Conservation (phyloP, 1,284 basidiomycete species). For the Phylloboletellus chloephorus region DNA sequence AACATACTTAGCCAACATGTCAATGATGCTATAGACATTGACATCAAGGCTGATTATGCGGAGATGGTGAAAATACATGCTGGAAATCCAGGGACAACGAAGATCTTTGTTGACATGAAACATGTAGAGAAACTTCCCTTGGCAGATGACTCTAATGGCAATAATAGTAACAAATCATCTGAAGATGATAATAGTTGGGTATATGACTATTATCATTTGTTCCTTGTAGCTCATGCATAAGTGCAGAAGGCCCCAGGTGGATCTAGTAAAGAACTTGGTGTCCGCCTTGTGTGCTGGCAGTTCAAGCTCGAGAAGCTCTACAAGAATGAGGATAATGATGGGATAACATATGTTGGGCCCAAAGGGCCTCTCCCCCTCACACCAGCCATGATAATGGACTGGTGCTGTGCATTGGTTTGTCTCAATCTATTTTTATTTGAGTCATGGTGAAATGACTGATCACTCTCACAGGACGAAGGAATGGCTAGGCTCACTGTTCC, state of each 20-base stretch:
- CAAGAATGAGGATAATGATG: constrained; percentile 3
- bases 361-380: neutral
- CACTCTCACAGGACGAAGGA: neutral
- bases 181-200: too few relatives aligned
- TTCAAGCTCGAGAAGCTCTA: constrained; percentile 5
- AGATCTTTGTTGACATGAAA: constrained; percentile 16
- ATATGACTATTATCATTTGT: too few relatives aligned
- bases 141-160: too few relatives aligned
- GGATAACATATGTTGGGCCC: constrained; percentile 3
- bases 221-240: too few relatives aligned
- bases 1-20: neutral
- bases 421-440: too few relatives aligned
- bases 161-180: too few relatives aligned
- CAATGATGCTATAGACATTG: constrained; percentile 7
- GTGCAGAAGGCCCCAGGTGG: too few relatives aligned
- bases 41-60: constrained; percentile 13
- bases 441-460: too few relatives aligned
- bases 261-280: too few relatives aligned
- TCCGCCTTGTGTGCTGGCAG: neutral
- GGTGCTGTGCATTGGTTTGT: neutral
- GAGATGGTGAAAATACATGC: constrained; percentile 14
- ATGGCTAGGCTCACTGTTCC: neutral
- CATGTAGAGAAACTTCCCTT: constrained; percentile 18
- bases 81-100: constrained; percentile 4
- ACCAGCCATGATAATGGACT: constrained; percentile 9